Conservation (phyloP, 2,329 filamentous ascomycete species). For the Talaromyces islandicus region DNA sequence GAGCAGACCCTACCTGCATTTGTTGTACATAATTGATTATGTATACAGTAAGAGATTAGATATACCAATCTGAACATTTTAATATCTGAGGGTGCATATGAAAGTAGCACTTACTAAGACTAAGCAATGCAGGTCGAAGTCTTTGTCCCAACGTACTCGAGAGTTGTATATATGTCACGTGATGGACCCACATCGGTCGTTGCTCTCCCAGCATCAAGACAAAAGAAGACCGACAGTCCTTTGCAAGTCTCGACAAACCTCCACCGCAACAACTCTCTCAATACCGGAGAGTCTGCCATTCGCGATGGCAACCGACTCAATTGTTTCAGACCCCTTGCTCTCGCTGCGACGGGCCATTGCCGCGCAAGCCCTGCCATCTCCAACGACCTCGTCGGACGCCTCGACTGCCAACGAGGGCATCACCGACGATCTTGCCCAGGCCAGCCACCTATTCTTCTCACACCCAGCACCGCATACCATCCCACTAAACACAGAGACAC, state of each 20-base stretch:
- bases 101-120: not conserved
- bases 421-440: constrained; percentile 60
- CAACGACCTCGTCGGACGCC: constrained; percentile 63
- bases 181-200: not conserved
- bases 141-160: too few species aligned
- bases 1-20: not conserved
- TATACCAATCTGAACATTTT: not conserved
- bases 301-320: constrained; percentile 48
- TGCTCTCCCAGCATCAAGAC: not conserved
- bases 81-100: not conserved
- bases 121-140: not conserved
- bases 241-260: not conserved
- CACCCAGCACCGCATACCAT: constrained; percentile 56
- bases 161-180: constrained; percentile 1
- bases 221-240: not conserved
- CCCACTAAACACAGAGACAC: constrained; percentile 67
- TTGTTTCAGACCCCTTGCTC: constrained; percentile 66
- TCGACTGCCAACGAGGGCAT: constrained; percentile 50
- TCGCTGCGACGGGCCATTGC: constrained; percentile 80
- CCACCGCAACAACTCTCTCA: not conserved
- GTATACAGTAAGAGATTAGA: not conserved
- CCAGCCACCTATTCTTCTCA: constrained; percentile 73
- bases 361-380: constrained; percentile 61
- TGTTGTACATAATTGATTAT: not conserved
- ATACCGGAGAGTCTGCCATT: not conserved